phyloP scores from a whole-genome alignment of 495 filamentous ascomycete genomes.

The Pyrenopolyporus hunteri region DNA sequence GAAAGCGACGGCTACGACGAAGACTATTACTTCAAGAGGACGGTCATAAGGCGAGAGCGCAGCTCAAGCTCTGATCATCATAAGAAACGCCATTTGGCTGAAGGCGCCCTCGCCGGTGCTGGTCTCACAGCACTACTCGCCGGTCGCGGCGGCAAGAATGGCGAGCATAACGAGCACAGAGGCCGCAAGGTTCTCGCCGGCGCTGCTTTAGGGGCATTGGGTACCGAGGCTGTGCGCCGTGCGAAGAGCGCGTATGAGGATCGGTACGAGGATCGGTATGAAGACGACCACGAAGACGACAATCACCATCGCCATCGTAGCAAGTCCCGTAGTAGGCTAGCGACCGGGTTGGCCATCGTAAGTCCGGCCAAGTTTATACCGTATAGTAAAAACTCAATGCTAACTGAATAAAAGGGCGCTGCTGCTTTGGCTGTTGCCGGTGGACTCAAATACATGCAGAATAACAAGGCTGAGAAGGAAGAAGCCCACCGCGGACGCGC shows the following conservation, averaged over 20 bases:
- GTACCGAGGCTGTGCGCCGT: slow-evolving; percentile 77
- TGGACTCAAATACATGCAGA: slow-evolving; percentile 76
- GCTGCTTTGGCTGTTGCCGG: slow-evolving; percentile 76
- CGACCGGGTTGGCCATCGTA: slow-evolving; percentile 77
- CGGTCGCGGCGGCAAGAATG: slow-evolving; percentile 67
- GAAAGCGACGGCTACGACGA: slow-evolving; percentile 60
- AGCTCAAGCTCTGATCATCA: slow-evolving; percentile 64
- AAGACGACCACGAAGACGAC: slow-evolving; percentile 45
- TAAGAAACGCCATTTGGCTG: slow-evolving; percentile 80
- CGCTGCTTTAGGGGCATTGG: slow-evolving; percentile 80
- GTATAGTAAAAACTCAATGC: not conserved
- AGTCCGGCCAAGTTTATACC: slow-evolving; percentile 5
- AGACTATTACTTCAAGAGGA: slow-evolving; percentile 53
- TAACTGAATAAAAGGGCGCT: slow-evolving; percentile 51
- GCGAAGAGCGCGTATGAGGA: slow-evolving; percentile 74
- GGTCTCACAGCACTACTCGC: slow-evolving; percentile 76
- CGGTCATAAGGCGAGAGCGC: slow-evolving; percentile 55
- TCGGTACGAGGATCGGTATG: slow-evolving; percentile 57
- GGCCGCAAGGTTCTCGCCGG: slow-evolving; percentile 79
- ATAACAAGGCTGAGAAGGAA: slow-evolving; percentile 70
- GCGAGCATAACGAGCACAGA: slow-evolving; percentile 63
- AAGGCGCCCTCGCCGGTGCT: slow-evolving; percentile 81
- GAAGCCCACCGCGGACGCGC: slow-evolving; percentile 71
- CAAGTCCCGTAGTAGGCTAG: slow-evolving; percentile 53
- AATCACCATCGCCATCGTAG: slow-evolving; percentile 36